phyloP scores from a whole-genome alignment of 2,329 filamentous ascomycete species.

The Diaporthe sp. region DNA sequence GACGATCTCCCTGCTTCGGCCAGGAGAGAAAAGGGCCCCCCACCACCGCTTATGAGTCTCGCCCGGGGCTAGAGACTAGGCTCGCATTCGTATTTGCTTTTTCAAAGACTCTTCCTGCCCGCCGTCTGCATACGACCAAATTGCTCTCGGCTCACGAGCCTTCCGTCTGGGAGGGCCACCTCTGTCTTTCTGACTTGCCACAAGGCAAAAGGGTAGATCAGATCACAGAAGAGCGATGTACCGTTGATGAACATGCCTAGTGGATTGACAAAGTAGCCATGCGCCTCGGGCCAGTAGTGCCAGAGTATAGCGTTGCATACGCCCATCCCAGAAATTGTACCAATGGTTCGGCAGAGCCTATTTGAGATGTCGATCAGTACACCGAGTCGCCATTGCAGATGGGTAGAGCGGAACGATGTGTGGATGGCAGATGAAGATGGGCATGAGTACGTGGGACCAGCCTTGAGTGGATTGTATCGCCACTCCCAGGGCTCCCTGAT shows the following conservation, averaged over 20 bases:
- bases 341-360: constrained; percentile 60
- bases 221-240: constrained; percentile 57
- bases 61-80: neutral
- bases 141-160: constrained; percentile 45
- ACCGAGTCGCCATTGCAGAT: neutral
- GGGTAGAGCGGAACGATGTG: neutral
- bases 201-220: constrained; percentile 61
- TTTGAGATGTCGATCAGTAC: constrained; percentile 19
- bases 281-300: constrained; percentile 66
- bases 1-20: neutral
- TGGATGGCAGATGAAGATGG: neutral
- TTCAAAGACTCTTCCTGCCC: constrained; percentile 28
- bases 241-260: constrained; percentile 59
- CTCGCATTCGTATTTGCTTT: neutral
- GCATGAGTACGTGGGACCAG: neutral
- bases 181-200: constrained; percentile 57
- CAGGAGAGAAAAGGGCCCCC: neutral
- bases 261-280: constrained; percentile 61
- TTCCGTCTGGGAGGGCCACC: constrained; percentile 54
- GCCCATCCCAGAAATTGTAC: constrained; percentile 58
- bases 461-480: too few relatives aligned
- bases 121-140: neutral
- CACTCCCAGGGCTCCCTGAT: neutral
- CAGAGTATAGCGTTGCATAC: constrained; percentile 57
- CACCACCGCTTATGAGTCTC: neutral